Base-by-base conservation (phyloP, 345 rosid species). In the Viola odorata region DNA sequence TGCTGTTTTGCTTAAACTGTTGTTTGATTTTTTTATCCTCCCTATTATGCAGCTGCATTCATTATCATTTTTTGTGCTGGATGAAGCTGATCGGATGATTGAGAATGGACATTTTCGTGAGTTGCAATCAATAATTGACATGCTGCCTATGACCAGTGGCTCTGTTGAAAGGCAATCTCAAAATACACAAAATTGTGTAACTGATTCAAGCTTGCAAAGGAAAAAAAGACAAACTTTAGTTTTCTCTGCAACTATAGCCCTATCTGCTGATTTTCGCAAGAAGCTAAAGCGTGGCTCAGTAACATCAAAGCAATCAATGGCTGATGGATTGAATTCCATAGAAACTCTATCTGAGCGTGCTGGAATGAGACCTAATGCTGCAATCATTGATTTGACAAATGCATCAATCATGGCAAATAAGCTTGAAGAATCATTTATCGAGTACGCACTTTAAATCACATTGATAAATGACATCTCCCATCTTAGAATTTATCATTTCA, bases 61-160 rank as follows among this genome's bases (percentile, higher is more conserved):
- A 8, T 72, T 94, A 61, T 94, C 99, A 32, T 94, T 94, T 77
- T 94, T 90, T 73, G 97, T 88, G 74, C 76, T 94, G 85, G 99
- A 94, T 73, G 99, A 88, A 82, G 97, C 97, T 65, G 99, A 90
- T 71, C 81, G 95, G 73, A 94, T 94, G 99, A 81, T 88, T 64
- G 96, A 94, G 78, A 84, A 72, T 62, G 99, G 97, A 50, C 99
- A 88, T 79, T 94, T 88, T 72, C 86, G 78, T 36, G 99, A 94
- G 80, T 74, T 94, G 80, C 99, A 90, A 80, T 86, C 97, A 58
- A 90, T 94, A 69, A 85, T 90, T 45, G 99, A 94, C 76, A 78
- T 88, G 85, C 88, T 94, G 74, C 99, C 99, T 17, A 51, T 67
- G 71, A 37, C 81, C 60, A 66, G 56, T 68, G 76, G 51, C 61